Evolutionary conservation across 73 alveolate genomes (phyloP), one percentile per base, ranked within the genome.

Genomic region (Uronychia binucleata): DNA sequence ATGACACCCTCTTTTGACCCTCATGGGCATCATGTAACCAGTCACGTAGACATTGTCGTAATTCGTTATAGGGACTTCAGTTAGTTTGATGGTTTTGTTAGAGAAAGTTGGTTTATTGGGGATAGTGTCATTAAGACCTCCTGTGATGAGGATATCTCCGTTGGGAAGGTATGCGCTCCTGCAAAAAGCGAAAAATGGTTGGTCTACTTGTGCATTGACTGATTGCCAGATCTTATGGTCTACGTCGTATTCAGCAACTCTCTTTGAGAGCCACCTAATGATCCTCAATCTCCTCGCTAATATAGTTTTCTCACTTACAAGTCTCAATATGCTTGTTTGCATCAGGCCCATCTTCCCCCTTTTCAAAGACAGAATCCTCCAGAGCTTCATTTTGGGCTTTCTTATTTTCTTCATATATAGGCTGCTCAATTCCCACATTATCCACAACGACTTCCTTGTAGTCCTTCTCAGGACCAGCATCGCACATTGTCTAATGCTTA

Each of bases 31-130:
- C 34, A 87, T 75, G 13, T 74, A 26, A n/a, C 60, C 57, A 26
- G 83, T 19, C 28, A 67, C 78, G 77, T 87, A 87, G 58, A 87
- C 33, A 31, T 79, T 80, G 28, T 87, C 89, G 77, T 87, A 87
- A 58, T 80, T 59, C 29, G 77, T 67, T 14, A 87, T 14, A 1
- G 93, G 93, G 28, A 87, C 86, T 34, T 87, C 93, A 31, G 81
- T 14, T 13, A 87, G 31, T 5, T 57, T 28, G 11, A 67, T 27
- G 26, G 88, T 28, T 60, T 74, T 29, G 1, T 85, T 86, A 0
- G 89, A 80, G 59, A 87, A 87, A 8, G 89, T 80, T 1, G 93
- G 93, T 46, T 87, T 87, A 28, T 81, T 74, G 27, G 89, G 85
- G 0, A 80, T 74, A 25, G 34, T 28, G 74, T 87, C 93, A 81